phyloP scores from a whole-genome alignment of 257 asterid genomes.

The Solanum sejunctum region DNA sequence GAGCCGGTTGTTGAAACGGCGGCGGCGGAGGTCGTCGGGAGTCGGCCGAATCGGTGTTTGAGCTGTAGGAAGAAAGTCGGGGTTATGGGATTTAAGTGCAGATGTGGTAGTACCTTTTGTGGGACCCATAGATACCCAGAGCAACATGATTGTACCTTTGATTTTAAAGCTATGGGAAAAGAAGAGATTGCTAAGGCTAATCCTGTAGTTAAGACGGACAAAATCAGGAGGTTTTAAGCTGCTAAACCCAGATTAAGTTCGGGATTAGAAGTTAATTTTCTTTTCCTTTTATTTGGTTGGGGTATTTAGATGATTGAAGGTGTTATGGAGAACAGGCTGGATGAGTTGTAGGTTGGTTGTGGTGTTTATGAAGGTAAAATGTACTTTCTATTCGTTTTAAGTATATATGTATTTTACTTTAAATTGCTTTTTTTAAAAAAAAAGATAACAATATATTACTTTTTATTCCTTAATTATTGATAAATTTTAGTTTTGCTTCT shows the following conservation, averaged over 20 bases:
- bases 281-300: background rate
- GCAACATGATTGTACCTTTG: slow-evolving; percentile 30
- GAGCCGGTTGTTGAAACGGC: background rate
- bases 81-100: slow-evolving; percentile 29
- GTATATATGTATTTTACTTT: background rate
- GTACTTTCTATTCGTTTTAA: background rate
- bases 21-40: background rate
- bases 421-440: background rate
- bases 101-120: slow-evolving; percentile 39
- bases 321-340: background rate
- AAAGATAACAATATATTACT: no score
- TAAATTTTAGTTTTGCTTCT: no score
- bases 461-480: no score
- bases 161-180: slow-evolving; percentile 25
- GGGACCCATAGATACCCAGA: slow-evolving; percentile 43
- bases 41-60: slow-evolving; percentile 12
- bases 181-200: slow-evolving; percentile 28
- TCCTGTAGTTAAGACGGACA: slow-evolving; percentile 36
- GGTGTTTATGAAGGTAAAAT: background rate
- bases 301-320: background rate
- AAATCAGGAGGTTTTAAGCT: slow-evolving; percentile 16
- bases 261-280: background rate
- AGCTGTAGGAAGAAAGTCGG: slow-evolving; percentile 33
- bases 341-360: background rate
- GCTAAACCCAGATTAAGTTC: background rate